phyloP scores from a whole-genome alignment of 306 rosid species.

The Luffa acutangula region DNA sequence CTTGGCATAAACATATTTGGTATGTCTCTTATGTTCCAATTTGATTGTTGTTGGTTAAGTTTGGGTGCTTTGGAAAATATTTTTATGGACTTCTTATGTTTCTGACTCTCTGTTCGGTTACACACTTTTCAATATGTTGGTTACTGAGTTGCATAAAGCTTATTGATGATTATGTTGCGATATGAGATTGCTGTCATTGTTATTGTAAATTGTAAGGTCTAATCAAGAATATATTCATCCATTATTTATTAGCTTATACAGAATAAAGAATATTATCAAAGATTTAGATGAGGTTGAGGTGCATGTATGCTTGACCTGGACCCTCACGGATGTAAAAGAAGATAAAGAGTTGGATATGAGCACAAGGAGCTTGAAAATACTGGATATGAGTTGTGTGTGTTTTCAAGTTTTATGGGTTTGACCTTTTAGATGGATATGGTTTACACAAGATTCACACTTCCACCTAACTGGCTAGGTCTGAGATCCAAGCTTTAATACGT shows the following conservation, averaged over 20 bases:
- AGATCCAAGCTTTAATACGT: neutral
- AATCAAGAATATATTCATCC: neutral
- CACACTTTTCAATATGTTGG: neutral
- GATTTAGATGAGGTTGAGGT: neutral
- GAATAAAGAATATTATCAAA: neutral
- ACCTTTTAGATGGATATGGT: neutral
- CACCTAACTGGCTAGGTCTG: neutral
- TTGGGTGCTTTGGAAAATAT: neutral
- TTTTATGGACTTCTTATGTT: neutral
- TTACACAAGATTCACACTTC: neutral
- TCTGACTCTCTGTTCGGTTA: neutral
- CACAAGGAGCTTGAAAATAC: neutral
- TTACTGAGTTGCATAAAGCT: neutral
- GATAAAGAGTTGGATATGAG: neutral
- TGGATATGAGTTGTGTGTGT: neutral
- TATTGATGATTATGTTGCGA: neutral
- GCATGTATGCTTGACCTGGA: neutral
- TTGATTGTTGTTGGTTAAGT: neutral
- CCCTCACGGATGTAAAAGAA: neutral
- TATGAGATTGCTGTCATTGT: neutral
- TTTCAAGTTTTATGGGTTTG: neutral
- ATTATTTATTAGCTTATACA: too few relatives aligned
- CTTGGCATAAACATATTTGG: constrained; percentile 37
- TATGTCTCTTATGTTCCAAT: constrained; percentile 11
- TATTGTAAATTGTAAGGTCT: neutral